Evolutionary conservation across 225 moss, liverwort and hornwort species (phyloP), one percentile per base, ranked within the genome.

Genomic region (Physcomitrium patens): DNA sequence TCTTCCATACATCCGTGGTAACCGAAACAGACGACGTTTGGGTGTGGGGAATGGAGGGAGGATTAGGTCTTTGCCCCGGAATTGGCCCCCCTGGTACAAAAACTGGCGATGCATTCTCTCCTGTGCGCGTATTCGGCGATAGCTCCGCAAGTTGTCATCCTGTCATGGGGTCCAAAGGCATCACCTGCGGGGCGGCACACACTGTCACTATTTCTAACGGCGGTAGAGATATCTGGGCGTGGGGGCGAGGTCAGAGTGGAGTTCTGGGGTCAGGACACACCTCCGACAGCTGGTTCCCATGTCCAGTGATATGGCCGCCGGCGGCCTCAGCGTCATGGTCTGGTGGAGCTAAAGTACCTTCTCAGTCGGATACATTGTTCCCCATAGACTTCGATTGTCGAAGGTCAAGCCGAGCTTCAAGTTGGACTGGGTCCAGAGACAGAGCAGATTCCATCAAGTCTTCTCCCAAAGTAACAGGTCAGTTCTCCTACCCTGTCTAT

Each of bases 41-140:
- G 85, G 82, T 82, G 54, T 86, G 82, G 85, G 85, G 85, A 24
- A 86, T 82, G 85, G 85, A 86, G 49, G 85, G 85, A 2, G 85
- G 85, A 7, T 52, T 82, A 5, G 85, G 85, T 0, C 0, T 79
- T 3, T 86, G 82, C 51, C 85, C 82, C 0, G 85, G 85, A 19
- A 86, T 82, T 2, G 85, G 85, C 6, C 76, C 78, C 24, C 75
- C 81, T 0, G 85, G 85, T 37, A 43, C 79, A 2, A 57, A 72
- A 26, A 79, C 23, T n/a, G 82, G 85, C n/a, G 85, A 86, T 56
- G 76, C 82, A 0, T 65, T 86, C n/a, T 27, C 56, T 10, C 85
- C 85, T 14, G 79, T 86, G 20, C 78, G 76, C 27, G 78, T 86
- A 0, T 86, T 86, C 31, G 79, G 85, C 15, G 76, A 86, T 41